phyloP scores from a whole-genome alignment of 2,329 filamentous ascomycete species.

The Stemphylium beticola region DNA sequence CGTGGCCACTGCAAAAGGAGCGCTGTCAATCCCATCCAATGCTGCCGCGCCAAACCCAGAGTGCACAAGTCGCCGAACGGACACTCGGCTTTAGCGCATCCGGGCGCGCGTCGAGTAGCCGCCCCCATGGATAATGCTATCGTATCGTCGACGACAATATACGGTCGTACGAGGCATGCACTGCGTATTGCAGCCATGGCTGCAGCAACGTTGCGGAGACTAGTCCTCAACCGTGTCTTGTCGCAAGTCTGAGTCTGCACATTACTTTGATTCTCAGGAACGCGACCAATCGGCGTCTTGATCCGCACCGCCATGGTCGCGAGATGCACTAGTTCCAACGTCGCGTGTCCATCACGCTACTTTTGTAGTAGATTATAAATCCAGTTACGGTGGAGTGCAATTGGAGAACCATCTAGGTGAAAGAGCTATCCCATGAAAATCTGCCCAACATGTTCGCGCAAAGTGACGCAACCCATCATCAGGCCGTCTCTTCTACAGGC shows the following conservation, averaged over 20 bases:
- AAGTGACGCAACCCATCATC: no score
- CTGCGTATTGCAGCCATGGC: not conserved
- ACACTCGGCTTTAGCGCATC: slow-evolving; percentile 7
- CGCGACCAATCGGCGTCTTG: slow-evolving; percentile 18
- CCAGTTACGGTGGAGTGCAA: not conserved
- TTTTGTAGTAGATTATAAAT: not conserved
- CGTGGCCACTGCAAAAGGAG: slow-evolving; percentile 19
- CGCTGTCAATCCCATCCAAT: not conserved
- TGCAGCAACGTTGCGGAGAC: not conserved
- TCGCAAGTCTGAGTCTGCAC: not conserved
- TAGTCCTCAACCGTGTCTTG: not conserved
- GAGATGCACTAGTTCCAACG: not conserved
- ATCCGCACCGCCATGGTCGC: slow-evolving; percentile 1
- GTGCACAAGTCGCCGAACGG: slow-evolving; percentile 15
- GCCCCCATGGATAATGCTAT: slow-evolving; percentile 2
- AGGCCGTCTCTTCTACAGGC: no score
- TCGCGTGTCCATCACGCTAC: slow-evolving; percentile 12
- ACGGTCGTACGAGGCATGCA: not conserved
- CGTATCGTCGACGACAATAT: not conserved
- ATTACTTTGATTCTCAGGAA: slow-evolving; percentile 10
- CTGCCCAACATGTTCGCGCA: no score
- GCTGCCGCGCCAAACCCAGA: not conserved
- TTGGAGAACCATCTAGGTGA: no score
- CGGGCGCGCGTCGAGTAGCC: slow-evolving; percentile 1
- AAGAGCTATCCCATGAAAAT: no score